A percentile compares a stretch with the other conserved stretches of the same genome.
Evolutionary conservation across 805 yeast genomes (phyloP).

Genomic region (Ogataea populi-albae): DNA sequence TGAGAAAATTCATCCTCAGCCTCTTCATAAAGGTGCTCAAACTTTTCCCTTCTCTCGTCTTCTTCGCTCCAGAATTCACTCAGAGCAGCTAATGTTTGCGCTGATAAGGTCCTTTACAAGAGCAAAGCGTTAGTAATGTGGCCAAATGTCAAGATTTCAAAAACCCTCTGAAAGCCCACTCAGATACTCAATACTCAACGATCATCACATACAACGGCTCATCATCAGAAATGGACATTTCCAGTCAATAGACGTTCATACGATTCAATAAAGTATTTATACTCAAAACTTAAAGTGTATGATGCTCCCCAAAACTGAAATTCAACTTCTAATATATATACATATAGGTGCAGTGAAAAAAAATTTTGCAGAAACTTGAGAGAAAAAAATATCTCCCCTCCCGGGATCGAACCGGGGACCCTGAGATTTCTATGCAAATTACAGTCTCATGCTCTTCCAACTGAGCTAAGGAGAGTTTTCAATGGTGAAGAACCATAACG

Average conservation of each 20-base stretch:
- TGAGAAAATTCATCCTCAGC: conserved; percentile 58
- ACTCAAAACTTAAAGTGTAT: too few species aligned
- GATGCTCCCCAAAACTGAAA: background rate
- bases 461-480: conserved; percentile 25
- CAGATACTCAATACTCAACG: too few species aligned
- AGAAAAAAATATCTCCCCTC: conserved; percentile 21
- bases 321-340: background rate
- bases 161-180: too few species aligned
- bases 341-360: background rate
- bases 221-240: conserved; percentile 26
- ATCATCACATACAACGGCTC: conserved; percentile 29
- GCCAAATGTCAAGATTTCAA: background rate
- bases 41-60: conserved; percentile 49
- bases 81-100: conserved; percentile 51
- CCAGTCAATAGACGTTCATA: too few species aligned
- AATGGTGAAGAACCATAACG: too few species aligned
- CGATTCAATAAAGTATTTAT: too few species aligned
- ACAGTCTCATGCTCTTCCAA: conserved; percentile 31
- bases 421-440: conserved; percentile 26
- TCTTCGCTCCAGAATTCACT: conserved; percentile 70
- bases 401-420: conserved; percentile 36
- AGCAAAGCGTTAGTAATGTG: conserved; percentile 5
- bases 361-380: background rate
- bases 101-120: conserved; percentile 42
- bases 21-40: conserved; percentile 48